These are phyloP conservation scores for Lipomyces yamanashiensis DNA, from an alignment of 805 yeast genomes.

Conservation along the genomic window DNA sequence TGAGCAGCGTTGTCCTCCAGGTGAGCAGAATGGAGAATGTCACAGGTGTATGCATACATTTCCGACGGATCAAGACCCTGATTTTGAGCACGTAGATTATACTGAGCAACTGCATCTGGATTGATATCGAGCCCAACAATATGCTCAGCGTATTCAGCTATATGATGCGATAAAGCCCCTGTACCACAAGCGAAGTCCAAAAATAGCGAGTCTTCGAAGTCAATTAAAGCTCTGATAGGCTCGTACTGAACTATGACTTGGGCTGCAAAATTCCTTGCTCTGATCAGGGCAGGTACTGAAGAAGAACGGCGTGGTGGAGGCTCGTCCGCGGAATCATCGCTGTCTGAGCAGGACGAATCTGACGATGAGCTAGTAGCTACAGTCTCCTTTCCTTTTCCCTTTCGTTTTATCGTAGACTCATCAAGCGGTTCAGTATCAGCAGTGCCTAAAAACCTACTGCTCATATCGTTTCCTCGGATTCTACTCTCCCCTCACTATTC, in stretches of 20 bases:
- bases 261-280: slow-evolving; percentile 17
- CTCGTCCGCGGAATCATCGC: slow-evolving; percentile 4
- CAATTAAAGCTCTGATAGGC: not conserved
- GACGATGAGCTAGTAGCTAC: not conserved
- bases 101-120: slow-evolving; percentile 9
- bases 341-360: slow-evolving; percentile 1
- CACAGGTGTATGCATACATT: slow-evolving; percentile 19
- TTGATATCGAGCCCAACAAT: slow-evolving; percentile 28
- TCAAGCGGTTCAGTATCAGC: not conserved
- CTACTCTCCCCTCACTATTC: not conserved
- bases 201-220: not conserved
- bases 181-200: slow-evolving; percentile 35
- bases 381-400: not conserved
- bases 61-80: slow-evolving; percentile 27
- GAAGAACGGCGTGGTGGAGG: slow-evolving; percentile 1
- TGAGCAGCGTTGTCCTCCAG: not conserved
- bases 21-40: slow-evolving; percentile 1
- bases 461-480: not conserved
- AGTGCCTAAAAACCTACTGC: not conserved
- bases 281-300: not conserved
- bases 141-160: slow-evolving; percentile 16
- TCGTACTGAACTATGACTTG: not conserved
- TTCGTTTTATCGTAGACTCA: not conserved
- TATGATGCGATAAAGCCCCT: slow-evolving; percentile 28
- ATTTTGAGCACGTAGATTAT: slow-evolving; percentile 19